phyloP scores from a whole-genome alignment of 2,329 filamentous ascomycete species.

The Colletotrichum falcatum region DNA sequence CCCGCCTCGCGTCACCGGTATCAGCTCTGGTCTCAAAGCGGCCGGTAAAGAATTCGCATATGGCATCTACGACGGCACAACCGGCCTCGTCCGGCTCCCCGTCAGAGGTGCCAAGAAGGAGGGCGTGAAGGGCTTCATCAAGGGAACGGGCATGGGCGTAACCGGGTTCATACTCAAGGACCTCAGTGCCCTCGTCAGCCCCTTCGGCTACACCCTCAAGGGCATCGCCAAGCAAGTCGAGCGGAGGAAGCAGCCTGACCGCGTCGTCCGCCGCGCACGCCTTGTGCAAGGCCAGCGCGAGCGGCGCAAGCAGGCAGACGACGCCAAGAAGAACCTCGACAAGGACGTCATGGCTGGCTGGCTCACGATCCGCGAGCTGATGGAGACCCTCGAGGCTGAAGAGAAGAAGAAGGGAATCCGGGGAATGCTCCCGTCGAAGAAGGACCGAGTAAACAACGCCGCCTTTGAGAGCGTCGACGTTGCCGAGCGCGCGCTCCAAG shows the following conservation, averaged over 20 bases:
- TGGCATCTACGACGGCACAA: conserved; percentile 74
- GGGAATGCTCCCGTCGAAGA: conserved; percentile 50
- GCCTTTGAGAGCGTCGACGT: conserved; percentile 63
- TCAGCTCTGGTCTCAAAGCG: conserved; percentile 71
- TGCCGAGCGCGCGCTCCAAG: conserved; percentile 59
- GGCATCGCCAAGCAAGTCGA: conserved; percentile 71
- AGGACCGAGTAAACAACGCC: conserved; percentile 55
- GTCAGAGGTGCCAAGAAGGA: conserved; percentile 66
- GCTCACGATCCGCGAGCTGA: conserved; percentile 56
- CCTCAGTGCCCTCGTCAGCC: conserved; percentile 70
- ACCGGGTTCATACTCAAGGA: conserved; percentile 75
- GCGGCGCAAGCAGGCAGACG: conserved; percentile 48
- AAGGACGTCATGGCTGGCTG: conserved; percentile 56
- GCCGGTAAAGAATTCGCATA: conserved; percentile 71
- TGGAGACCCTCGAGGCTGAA: conserved; percentile 51
- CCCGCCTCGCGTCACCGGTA: conserved; percentile 72
- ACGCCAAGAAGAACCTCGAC: conserved; percentile 46
- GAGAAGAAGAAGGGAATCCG: conserved; percentile 51
- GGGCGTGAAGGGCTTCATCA: conserved; percentile 59
- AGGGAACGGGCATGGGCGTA: conserved; percentile 72
- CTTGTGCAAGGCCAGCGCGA: conserved; percentile 70
- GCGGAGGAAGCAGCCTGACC: conserved; percentile 64
- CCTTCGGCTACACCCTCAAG: conserved; percentile 72
- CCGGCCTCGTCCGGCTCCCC: conserved; percentile 71
- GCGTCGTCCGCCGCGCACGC: conserved; percentile 66